A percentile compares a stretch with the other conserved stretches of the same genome.
Conservation (phyloP, 2,329 filamentous ascomycete species). For the Aspergillus sp. region DNA sequence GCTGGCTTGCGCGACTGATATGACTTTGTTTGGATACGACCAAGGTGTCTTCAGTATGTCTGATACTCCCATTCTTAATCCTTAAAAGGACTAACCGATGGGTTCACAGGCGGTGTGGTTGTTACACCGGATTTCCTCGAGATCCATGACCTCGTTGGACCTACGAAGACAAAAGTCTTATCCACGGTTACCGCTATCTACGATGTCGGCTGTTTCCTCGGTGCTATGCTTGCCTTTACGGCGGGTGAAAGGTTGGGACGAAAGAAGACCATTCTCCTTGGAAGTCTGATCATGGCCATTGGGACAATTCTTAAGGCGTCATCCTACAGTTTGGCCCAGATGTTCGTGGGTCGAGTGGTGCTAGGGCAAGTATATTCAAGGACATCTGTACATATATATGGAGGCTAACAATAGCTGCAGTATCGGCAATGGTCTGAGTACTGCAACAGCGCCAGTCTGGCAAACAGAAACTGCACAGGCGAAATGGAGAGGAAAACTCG, state of each 20-base stretch:
- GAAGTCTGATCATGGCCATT: conserved; percentile 50
- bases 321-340: conserved; percentile 46
- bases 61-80: background rate
- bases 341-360: conserved; percentile 53
- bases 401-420: background rate
- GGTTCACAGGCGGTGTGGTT: conserved; percentile 49
- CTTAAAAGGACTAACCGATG: background rate
- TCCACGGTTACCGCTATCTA: conserved; percentile 58
- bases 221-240: conserved; percentile 48
- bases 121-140: conserved; percentile 55
- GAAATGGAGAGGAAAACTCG: conserved; percentile 46
- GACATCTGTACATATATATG: background rate
- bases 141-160: conserved; percentile 46
- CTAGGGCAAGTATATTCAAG: conserved; percentile 4
- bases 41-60: conserved; percentile 53
- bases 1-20: conserved; percentile 48
- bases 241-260: conserved; percentile 50
- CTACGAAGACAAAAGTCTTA: conserved; percentile 31
- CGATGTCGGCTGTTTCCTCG: conserved; percentile 61
- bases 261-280: conserved; percentile 48
- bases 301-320: conserved; percentile 51
- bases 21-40: conserved; percentile 50
- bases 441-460: conserved; percentile 52
- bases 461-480: conserved; percentile 51
- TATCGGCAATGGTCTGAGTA: conserved; percentile 48